Base-by-base conservation (phyloP, 345 rosid species). In the Gossypium stocksii region DNA sequence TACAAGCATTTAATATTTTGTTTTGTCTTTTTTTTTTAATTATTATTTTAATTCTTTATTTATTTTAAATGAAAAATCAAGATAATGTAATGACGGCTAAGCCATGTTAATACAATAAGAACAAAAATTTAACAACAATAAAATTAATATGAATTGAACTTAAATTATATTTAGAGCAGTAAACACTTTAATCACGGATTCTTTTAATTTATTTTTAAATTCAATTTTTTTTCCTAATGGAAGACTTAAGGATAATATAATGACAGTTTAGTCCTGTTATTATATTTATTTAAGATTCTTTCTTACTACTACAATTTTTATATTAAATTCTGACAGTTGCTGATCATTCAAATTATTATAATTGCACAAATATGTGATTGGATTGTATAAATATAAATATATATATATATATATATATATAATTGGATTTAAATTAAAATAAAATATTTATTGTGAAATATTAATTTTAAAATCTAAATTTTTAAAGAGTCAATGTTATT, bases 81-180 rank as follows among this genome's bases (percentile, higher is more conserved):
- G 72, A 71, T 52, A 71, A 84, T 69, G 54, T 54, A 78, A 51
- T 71, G 83, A 61, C 74, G 76, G 79, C 59, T 71, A 53, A 67
- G 64, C 63, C 41, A 45, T 66, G 77, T 56, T 51, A 53, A 29
- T 0, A 0, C 3, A 29, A 29, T 29, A 29, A 29, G 4, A 0
- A 29, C 0, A 29, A 29, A 3, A 4, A 29, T 29, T 29, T 29
- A 29, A 29, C 0, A 29, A 3, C 34, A 29, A 3, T 4, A 0
- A 3, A 4, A 29, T 29, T 29, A 29, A 29, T 29, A 29, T 0
- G 4, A 29, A 0, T 29, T 4, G 0, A 29, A 29, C 0, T 3
- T 29, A 3, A 3, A 0, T 34, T 34, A 34, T 0, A 34, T 1
- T 34, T 34, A 34, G 4, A 34, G 5, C 1, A 6, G 0, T 4